Percentiles rank a stretch among this genome's conserved stretches.
Evolutionary conservation across 2,329 filamentous ascomycete genomes (phyloP).

Genomic region (Verticillium zaregamsianum): DNA sequence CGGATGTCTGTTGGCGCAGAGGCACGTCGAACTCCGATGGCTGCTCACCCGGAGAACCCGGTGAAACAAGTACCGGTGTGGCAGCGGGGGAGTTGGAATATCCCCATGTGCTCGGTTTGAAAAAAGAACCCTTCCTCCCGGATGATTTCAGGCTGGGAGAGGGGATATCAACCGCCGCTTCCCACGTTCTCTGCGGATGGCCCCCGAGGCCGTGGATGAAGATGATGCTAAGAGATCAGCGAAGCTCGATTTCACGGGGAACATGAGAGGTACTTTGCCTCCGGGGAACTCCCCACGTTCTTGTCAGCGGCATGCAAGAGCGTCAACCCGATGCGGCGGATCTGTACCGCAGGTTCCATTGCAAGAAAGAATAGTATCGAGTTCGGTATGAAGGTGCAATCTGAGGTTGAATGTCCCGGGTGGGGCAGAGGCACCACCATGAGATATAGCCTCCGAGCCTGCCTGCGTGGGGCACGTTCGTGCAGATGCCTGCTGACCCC

Average conservation of each 20-base stretch:
- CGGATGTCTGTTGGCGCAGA: not conserved
- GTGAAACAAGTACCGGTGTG: not conserved
- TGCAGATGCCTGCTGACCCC: not conserved
- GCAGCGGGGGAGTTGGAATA: not conserved
- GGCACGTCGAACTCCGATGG: not conserved
- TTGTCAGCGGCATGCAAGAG: not conserved
- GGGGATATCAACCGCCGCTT: not conserved
- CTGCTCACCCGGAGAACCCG: not conserved
- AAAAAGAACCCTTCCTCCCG: not conserved
- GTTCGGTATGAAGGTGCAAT: not conserved
- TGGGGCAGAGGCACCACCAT: not conserved
- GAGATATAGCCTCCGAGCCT: not conserved
- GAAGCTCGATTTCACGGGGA: not conserved
- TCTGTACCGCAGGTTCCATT: not conserved
- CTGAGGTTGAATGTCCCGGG: not conserved
- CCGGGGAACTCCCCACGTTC: not conserved
- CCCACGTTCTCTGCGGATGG: conserved; percentile 1
- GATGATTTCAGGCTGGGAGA: not conserved
- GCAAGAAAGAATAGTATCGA: not conserved
- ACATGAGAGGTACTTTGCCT: not conserved
- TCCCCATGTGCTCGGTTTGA: not conserved
- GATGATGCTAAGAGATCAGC: not conserved
- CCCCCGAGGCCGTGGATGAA: conserved; percentile 1
- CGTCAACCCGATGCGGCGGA: not conserved
- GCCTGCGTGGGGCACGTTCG: not conserved